These are phyloP conservation scores for Russula sp. DNA, from an alignment of 768 basidiomycete species.

Conservation along the genomic window DNA sequence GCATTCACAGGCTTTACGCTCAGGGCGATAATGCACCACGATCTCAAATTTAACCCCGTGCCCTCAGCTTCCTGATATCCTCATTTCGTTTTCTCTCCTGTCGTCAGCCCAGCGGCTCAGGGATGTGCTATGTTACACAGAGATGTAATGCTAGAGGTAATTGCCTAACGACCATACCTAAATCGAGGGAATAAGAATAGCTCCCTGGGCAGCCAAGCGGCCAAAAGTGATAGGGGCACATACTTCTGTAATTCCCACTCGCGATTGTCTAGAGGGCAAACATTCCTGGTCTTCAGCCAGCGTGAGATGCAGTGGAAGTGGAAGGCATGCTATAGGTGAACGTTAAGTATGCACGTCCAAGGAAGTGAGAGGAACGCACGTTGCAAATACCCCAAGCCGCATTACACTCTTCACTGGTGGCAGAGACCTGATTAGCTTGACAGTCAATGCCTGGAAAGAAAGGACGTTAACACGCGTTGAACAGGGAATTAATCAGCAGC, in stretches of 20 bases:
- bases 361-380: conserved; percentile 40
- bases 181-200: not conserved
- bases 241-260: conserved; percentile 98
- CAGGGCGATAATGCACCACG: not conserved
- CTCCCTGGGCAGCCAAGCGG: not conserved
- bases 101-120: not conserved
- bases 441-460: conserved; percentile 87
- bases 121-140: conserved; percentile 13
- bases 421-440: conserved; percentile 97
- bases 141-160: not conserved
- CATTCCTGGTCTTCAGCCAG: conserved; percentile 97
- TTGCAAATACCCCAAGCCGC: conserved; percentile 99
- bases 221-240: conserved; percentile 29
- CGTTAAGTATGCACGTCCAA: not conserved
- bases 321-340: conserved; percentile 76
- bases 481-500: not conserved
- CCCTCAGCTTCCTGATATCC: not conserved
- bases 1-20: no score
- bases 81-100: not conserved
- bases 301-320: conserved; percentile 99
- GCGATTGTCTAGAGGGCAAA: conserved; percentile 91
- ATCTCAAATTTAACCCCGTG: not conserved
- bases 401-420: conserved; percentile 94
- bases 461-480: conserved; percentile 5
- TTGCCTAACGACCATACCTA: conserved; percentile 40